Base-by-base conservation (phyloP, 805 yeast genomes). In the Starmerella etchellsii region DNA sequence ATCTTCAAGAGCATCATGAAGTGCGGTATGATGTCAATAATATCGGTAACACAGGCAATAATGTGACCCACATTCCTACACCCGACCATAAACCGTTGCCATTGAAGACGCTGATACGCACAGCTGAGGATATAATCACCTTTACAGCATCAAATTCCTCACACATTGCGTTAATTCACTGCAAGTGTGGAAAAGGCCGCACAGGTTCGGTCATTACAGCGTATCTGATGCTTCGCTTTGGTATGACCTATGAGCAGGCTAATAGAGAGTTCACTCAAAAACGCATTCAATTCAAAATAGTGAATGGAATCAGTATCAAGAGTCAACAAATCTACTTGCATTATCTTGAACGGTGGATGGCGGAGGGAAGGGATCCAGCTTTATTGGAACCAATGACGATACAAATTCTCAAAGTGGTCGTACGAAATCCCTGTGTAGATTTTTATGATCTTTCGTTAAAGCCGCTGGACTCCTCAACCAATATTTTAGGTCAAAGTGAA, bases 101-200 rank as follows among this genome's bases (percentile, higher is more conserved):
- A 1, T 68, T 87, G 36, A 44, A 57, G 1, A 50, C 69, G n/a
- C 53, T 87, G 9, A 55, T 70, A 3, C 49, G 54, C 2, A 54
- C 70, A 3, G 63, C 75, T 0, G 54, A 57, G 14, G 68, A 66
- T 1, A 69, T 85, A 7, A 59, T 66, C 31, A 48, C 46, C 0
- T 78, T 60, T 47, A 52, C 80, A 21, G 23, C 47, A 1, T 31
- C 32, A 14, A 49, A 57, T 18, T 50, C 60, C 0, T 43, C 59
- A 0, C 67, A 70, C 41, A 75, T 79, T 2, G 85, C 81, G 0
- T 67, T 81, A 0, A 58, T 88, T 7, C 96, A 88, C 56, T 88
- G 97, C 56, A 76, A 80, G 53, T 81, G 82, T 48, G 97, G 97
- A 0, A 85, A 84, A 59, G 97, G 97, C 0, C 64, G 97, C 22